Evolutionary conservation across 2,329 filamentous ascomycete species (phyloP), one percentile per base, ranked within the genome.

Genomic region (Pleoardoris graminearum): DNA sequence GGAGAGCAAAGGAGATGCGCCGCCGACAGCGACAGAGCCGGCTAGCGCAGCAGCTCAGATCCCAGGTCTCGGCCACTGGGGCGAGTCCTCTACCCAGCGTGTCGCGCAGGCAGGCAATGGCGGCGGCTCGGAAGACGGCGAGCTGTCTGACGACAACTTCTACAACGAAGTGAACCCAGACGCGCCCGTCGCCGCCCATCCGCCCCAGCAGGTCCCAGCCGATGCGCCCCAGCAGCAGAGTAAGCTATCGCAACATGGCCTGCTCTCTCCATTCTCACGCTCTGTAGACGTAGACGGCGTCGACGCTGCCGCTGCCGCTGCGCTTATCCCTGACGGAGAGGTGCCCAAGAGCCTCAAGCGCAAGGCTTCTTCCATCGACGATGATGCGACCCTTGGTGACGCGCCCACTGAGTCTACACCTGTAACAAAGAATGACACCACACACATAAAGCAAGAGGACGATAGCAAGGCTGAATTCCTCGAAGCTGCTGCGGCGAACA

Each of bases 401-500:
- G 35, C 42, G 11, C n/a, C 36, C 11, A 25, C 32, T 36, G 42
- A 6, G 25, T 10, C 25, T 27, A 10, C 23, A n/a, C 16, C 47
- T 44, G 30, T 30, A 22, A 21, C 35, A 37, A 22, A 29, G 16
- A 36, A 37, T 8, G 46, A 39, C 11, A 29, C 22, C 38, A 11
- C 38, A 19, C 11, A 16, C 30, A n/a, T 17, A 19, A 25, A 19
- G 30, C 42, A 53, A 32, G 58, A 52, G 48, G 59, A 65, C 38
- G 64, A 69, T 41, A 60, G 59, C 57, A 70, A 70, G 48, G 63
- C 67, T 33, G 77, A 78, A 19, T 80, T 80, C 55, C 61, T 77
- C 52, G 71, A 70, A 43, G 75, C 74, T 10, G 78, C 73, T 14
- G 70, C 74, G 47, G 75, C 72, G 10, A 78, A 77, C 59, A 76